Percentiles rank a stretch among this genome's conserved stretches.
Evolutionary conservation across 768 basidiomycete genomes (phyloP).

Genomic region (Gymnopilus junonius): DNA sequence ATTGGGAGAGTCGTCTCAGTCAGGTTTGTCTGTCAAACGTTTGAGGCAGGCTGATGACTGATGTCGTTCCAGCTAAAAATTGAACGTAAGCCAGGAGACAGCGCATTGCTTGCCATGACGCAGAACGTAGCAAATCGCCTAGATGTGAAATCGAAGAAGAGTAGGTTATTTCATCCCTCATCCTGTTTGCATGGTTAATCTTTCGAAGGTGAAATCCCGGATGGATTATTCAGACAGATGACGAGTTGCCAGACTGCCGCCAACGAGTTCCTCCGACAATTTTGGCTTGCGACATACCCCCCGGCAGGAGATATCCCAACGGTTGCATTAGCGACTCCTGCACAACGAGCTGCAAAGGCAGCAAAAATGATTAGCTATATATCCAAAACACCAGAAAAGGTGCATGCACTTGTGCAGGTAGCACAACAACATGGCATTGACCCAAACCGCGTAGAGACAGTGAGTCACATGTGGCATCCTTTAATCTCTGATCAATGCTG

Average conservation of each 20-base stretch:
- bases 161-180: conserved; percentile 41
- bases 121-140: conserved; percentile 76
- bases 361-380: conserved; percentile 90
- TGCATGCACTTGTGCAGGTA: conserved; percentile 71
- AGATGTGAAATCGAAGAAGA: conserved; percentile 66
- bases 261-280: conserved; percentile 95
- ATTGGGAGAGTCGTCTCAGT: conserved; percentile 61
- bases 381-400: conserved; percentile 78
- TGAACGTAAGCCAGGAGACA: conserved; percentile 69
- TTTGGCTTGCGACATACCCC: conserved; percentile 89
- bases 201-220: conserved; percentile 75
- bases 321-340: conserved; percentile 53
- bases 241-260: conserved; percentile 90
- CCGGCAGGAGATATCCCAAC: conserved; percentile 61
- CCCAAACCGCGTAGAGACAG: conserved; percentile 61
- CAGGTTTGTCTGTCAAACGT: conserved; percentile 46
- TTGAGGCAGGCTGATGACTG: background rate
- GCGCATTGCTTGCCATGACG: conserved; percentile 76
- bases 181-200: conserved; percentile 6
- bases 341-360: conserved; percentile 77
- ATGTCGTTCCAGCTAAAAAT: conserved; percentile 56
- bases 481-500: background rate
- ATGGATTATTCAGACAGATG: conserved; percentile 80
- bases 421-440: conserved; percentile 69
- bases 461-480: conserved; percentile 39